These are phyloP conservation scores for Epichloe hybrida DNA, from an alignment of 2,329 filamentous ascomycete genomes.

Conservation along the genomic window DNA sequence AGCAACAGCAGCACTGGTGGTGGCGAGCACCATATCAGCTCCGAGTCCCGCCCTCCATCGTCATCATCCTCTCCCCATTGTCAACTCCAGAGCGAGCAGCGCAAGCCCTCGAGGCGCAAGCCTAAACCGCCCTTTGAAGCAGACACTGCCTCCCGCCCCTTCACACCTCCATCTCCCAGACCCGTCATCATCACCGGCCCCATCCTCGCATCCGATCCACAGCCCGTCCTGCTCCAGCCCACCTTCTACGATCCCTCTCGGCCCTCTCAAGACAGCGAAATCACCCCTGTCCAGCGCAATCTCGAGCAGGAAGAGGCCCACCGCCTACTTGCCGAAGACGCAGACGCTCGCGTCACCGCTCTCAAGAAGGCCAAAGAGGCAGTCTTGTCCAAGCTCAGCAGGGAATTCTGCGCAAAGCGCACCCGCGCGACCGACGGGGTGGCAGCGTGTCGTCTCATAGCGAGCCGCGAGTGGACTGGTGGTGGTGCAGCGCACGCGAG, in stretches of 20 bases:
- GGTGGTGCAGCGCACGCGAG: conserved; percentile 14
- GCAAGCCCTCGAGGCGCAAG: conserved; percentile 13
- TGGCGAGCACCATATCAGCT: conserved; percentile 8
- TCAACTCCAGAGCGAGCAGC: conserved; percentile 6
- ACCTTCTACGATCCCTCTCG: conserved; percentile 39
- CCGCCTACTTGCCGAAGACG: conserved; percentile 42
- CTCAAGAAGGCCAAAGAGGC: conserved; percentile 46
- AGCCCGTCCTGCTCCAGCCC: conserved; percentile 42
- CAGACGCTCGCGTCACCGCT: conserved; percentile 38
- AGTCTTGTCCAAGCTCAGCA: conserved; percentile 44
- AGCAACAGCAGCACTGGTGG: conserved; percentile 13
- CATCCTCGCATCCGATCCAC: conserved; percentile 33
- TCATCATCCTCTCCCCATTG: conserved; percentile 7
- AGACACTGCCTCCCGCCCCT: conserved; percentile 11
- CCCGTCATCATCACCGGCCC: conserved; percentile 37
- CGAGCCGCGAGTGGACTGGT: conserved; percentile 15
- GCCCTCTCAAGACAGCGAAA: conserved; percentile 25
- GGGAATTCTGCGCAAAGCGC: conserved; percentile 30
- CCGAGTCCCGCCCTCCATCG: conserved; percentile 8
- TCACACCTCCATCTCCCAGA: conserved; percentile 17
- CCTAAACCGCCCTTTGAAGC: conserved; percentile 14
- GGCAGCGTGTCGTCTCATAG: conserved; percentile 20
- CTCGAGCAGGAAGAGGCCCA: conserved; percentile 42
- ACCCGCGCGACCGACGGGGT: conserved; percentile 20
- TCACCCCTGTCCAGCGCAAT: conserved; percentile 45